phyloP scores from a whole-genome alignment of 2,329 filamentous ascomycete species.

The Claviceps pazoutovae region DNA sequence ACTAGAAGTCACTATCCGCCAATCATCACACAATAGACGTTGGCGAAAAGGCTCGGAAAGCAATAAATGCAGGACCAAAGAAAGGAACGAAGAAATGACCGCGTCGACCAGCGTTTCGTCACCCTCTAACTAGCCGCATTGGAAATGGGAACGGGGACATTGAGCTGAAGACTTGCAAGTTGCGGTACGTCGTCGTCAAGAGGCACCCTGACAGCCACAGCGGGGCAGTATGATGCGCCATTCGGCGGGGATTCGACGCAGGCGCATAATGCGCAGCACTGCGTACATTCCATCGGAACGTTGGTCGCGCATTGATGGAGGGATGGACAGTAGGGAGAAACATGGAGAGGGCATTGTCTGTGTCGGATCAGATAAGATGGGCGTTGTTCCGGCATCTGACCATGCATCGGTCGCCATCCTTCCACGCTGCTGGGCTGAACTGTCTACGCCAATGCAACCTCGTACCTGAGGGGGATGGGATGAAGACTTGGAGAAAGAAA shows the following conservation, averaged over 20 bases:
- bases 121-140: background rate
- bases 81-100: background rate
- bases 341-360: background rate
- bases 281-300: background rate
- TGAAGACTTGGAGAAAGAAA: background rate
- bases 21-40: background rate
- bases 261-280: background rate
- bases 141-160: background rate
- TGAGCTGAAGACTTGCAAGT: background rate
- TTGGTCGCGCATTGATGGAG: background rate
- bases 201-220: background rate
- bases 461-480: background rate
- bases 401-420: background rate
- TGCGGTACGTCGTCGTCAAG: background rate
- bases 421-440: background rate
- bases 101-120: background rate
- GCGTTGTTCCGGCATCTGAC: background rate
- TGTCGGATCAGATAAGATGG: background rate
- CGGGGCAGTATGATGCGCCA: conserved; percentile 3
- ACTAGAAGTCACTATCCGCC: background rate
- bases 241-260: conserved; percentile 1
- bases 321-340: background rate
- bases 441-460: background rate
- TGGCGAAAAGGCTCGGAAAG: background rate
- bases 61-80: background rate